Evolutionary conservation across 495 filamentous ascomycete genomes (phyloP).

Genomic region (Saxispiralis lemnorum): DNA sequence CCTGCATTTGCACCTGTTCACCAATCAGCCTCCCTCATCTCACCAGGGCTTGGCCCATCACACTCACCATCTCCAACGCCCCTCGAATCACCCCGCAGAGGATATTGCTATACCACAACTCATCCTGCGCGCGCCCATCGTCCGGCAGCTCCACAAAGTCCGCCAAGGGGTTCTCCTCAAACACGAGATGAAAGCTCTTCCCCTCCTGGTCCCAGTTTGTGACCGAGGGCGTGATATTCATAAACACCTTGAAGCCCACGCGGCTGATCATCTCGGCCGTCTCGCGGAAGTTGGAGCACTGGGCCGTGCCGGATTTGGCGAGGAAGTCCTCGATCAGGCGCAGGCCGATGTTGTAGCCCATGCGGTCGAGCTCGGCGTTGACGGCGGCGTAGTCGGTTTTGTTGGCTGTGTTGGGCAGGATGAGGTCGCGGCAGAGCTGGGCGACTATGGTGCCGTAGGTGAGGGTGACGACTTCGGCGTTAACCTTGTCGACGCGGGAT

Average conservation of each 20-base stretch:
- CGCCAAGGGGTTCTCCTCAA: conserved; percentile 91
- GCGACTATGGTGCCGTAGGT: conserved; percentile 96
- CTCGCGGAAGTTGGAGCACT: conserved; percentile 83
- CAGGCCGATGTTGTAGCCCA: conserved; percentile 97
- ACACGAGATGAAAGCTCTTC: conserved; percentile 87
- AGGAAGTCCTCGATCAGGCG: conserved; percentile 95
- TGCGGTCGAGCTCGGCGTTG: conserved; percentile 93
- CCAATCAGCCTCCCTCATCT: neutral
- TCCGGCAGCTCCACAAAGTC: conserved; percentile 96
- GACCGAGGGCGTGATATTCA: conserved; percentile 89
- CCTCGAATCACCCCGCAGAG: conserved; percentile 83
- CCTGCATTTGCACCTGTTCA: conserved; percentile 83
- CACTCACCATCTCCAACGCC: conserved; percentile 74
- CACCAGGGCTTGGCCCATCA: neutral
- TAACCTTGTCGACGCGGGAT: conserved; percentile 54
- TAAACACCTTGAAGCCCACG: conserved; percentile 97
- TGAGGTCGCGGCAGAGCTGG: conserved; percentile 89
- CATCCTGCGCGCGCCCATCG: conserved; percentile 86
- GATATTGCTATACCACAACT: conserved; percentile 96
- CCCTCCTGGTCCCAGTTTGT: conserved; percentile 91
- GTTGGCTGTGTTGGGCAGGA: conserved; percentile 74
- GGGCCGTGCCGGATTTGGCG: conserved; percentile 74
- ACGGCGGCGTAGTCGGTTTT: conserved; percentile 85
- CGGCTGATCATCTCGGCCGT: conserved; percentile 94
- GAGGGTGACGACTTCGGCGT: conserved; percentile 88